Evolutionary conservation across 2,329 filamentous ascomycete species (phyloP), one percentile per base, ranked within the genome.

Genomic region (Aphanocladium album): DNA sequence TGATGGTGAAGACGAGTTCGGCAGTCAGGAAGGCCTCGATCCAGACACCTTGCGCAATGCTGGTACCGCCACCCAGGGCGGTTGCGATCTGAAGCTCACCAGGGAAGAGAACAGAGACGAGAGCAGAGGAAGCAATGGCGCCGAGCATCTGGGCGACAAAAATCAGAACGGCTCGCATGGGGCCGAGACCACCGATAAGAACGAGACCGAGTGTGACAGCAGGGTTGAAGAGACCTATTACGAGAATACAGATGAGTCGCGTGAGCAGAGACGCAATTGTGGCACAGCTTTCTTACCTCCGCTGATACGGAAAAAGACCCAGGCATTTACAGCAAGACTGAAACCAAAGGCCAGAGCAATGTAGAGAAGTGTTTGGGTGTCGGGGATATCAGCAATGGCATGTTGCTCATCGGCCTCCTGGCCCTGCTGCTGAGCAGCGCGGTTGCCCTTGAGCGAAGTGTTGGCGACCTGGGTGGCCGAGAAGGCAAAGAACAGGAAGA

Each of bases 191-290:
- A 21, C 78, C 78, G 35, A 80, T 77, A 19, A 85, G 72, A 23
- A 77, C 73, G 60, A 85, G 79, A 2, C 78, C 82, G 1, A 85
- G 71, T 0, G 83, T 84, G 21, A 74, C 72, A 11, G 72, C 72
- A 4, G 72, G 72, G 62, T 74, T 74, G 62, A 74, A 74, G 4
- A 74, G 65, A 23, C 72, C 61, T 62, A 33, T 11, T 7, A 39
- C 12, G 16, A 46, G 12, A 4, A 21, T 23, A 19, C 30, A 23
- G 19, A 19, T 45, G 37, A 51, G 46, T n/a, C 21, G 35, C 23
- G n/a, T 37, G 47, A 37, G 1, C 21, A 11, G 14, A 27, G n/a
- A 21, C 7, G 14, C 5, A 25, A 14, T 27, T 11, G 7, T 9
- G 11, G 9, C 12, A 23, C 21, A 9, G 19, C 8, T 17, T 19